Evolutionary conservation across 2,329 filamentous ascomycete species (phyloP).

Genomic region (Hyphodiscus sp.): DNA sequence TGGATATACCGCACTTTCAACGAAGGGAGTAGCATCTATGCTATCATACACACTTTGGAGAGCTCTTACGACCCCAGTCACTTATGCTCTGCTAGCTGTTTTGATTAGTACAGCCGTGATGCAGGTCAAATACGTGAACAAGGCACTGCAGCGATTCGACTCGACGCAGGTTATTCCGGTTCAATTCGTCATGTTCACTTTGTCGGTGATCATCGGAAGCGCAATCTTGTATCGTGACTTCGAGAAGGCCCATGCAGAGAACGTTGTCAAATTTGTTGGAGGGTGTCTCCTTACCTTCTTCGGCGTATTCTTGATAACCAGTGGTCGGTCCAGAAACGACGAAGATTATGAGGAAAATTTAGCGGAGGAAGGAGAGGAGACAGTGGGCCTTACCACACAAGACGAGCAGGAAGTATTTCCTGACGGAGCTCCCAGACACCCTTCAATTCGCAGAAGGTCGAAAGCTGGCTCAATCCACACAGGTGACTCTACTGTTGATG

Average conservation of each 20-base stretch:
- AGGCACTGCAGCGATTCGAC: conserved; percentile 82
- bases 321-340: conserved; percentile 62
- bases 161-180: conserved; percentile 97
- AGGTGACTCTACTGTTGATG: conserved; percentile 11
- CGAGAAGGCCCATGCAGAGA: conserved; percentile 67
- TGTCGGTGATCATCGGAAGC: conserved; percentile 91
- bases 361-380: conserved; percentile 57
- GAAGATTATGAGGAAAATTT: conserved; percentile 55
- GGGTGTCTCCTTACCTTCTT: conserved; percentile 91
- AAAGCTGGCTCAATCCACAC: conserved; percentile 5
- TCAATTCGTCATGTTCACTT: conserved; percentile 93
- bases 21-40: conserved; percentile 93
- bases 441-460: conserved; percentile 8
- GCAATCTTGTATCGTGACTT: conserved; percentile 94
- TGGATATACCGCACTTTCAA: conserved; percentile 93
- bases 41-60: conserved; percentile 85
- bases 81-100: conserved; percentile 76
- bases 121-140: conserved; percentile 97
- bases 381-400: conserved; percentile 53
- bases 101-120: conserved; percentile 81
- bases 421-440: conserved; percentile 8
- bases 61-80: conserved; percentile 85
- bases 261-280: conserved; percentile 78
- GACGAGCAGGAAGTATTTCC: conserved; percentile 22
- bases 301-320: conserved; percentile 96